Percentiles rank a stretch among this genome's conserved stretches.
Evolutionary conservation across 2,329 filamentous ascomycete species (phyloP).

Genomic region (Monosporascus sp.): DNA sequence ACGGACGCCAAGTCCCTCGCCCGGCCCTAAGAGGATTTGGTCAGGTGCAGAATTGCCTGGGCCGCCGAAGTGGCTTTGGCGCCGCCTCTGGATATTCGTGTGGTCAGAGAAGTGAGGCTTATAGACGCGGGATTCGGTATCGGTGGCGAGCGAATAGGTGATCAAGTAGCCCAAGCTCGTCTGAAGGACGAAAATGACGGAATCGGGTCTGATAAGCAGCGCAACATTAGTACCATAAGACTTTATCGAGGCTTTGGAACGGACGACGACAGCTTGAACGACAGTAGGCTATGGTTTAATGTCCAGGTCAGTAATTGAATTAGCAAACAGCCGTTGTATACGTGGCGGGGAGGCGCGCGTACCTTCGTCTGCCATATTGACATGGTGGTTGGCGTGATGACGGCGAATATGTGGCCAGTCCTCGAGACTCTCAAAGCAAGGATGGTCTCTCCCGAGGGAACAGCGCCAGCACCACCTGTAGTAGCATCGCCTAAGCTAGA

Average conservation of each 20-base stretch:
- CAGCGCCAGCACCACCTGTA: slow-evolving; percentile 30
- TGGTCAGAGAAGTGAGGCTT: slow-evolving; percentile 71
- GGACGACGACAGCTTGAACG: slow-evolving; percentile 76
- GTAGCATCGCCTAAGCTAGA: slow-evolving; percentile 7
- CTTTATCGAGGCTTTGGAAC: slow-evolving; percentile 72
- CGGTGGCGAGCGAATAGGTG: slow-evolving; percentile 86
- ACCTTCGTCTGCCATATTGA: slow-evolving; percentile 97
- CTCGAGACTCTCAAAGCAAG: slow-evolving; percentile 72
- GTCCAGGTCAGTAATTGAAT: slow-evolving; percentile 19
- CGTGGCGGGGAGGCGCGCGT: slow-evolving; percentile 21
- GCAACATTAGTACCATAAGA: slow-evolving; percentile 82
- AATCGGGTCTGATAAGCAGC: slow-evolving; percentile 83
- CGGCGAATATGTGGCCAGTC: slow-evolving; percentile 76
- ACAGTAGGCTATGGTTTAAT: slow-evolving; percentile 65
- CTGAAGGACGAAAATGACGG: slow-evolving; percentile 84
- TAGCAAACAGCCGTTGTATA: slow-evolving; percentile 8
- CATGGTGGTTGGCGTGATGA: slow-evolving; percentile 77
- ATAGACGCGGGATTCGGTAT: slow-evolving; percentile 77
- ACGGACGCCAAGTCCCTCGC: slow-evolving; percentile 74
- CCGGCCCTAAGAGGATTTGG: slow-evolving; percentile 65
- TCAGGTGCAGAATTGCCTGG: slow-evolving; percentile 50
- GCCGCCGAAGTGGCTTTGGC: slow-evolving; percentile 56
- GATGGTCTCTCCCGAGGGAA: slow-evolving; percentile 54
- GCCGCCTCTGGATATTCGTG: slow-evolving; percentile 56
- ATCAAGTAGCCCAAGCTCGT: slow-evolving; percentile 84